Evolutionary conservation across 1,139 yeast species (phyloP), one percentile per base, ranked within the genome.

Genomic region (Hansenula anomala): DNA sequence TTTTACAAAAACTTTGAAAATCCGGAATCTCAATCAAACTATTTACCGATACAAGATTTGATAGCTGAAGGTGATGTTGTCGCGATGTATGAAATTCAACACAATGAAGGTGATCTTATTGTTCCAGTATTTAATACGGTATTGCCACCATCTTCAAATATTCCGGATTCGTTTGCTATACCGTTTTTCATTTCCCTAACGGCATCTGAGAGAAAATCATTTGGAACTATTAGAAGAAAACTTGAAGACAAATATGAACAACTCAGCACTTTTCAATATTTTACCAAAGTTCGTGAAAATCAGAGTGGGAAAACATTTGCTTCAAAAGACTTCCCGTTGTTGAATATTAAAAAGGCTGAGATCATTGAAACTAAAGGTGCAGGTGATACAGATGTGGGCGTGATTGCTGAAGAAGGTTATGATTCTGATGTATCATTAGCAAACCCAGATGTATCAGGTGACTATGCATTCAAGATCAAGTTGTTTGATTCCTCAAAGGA

Each of bases 1-100:
- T 76, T 90, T 44, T 88, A 80, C 64, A 76, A 72, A 40, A 80
- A 83, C 55, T 83, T 81, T 58, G 88, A 81, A 50, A 75, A 79
- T 33, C 60, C 71, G 30, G 77, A 72, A 31, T 71, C 78, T 0
- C 75, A 73, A 45, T 66, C 80, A 20, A 70, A 72, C 36, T 83
- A 75, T 49, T 60, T 80, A 36, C 88, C 92, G 1, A 72, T 88
- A 9, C 71, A 85, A 28, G 94, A 85, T 44, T 61, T 85, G 29
- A 83, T 88, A 17, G 67, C 75, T 9, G 73, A 70, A 13, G 65
- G 70, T 29, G 97, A 89, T 54, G 73, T 71, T 17, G 70, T 87
- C 19, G 70, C 80, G 42, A 78, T 87, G 44, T 87, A 88, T 56
- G 87, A 87, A 47, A 64, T 87, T 13, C 75, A 73, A 18, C 56